A percentile compares a stretch with the other conserved stretches of the same genome.
phyloP scores from a whole-genome alignment of 2,329 filamentous ascomycete genomes.

The Aureobasidium sp. region DNA sequence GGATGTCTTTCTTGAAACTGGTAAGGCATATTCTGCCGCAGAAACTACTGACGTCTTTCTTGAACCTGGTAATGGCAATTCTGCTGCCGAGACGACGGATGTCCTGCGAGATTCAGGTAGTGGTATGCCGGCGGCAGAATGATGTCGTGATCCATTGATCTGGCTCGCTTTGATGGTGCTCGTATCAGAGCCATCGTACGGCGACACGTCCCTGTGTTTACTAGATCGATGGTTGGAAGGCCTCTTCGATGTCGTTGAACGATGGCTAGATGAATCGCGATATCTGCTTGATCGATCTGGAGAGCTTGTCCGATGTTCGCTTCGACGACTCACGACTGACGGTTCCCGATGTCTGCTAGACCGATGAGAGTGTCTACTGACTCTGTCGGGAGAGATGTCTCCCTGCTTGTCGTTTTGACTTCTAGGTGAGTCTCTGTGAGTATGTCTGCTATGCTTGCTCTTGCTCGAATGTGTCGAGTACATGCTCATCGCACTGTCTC shows the following conservation, averaged over 20 bases:
- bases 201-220: background rate
- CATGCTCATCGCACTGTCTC: conserved; percentile 21
- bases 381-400: background rate
- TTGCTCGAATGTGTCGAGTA: conserved; percentile 18
- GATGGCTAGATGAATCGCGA: background rate
- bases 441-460: conserved; percentile 14
- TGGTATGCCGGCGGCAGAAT: background rate
- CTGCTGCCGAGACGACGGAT: background rate
- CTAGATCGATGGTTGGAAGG: background rate
- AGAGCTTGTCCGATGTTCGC: background rate
- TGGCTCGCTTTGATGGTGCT: conserved; percentile 24
- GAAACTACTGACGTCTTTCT: conserved; percentile 16
- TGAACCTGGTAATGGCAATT: conserved; percentile 20
- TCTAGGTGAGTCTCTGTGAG: background rate
- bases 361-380: background rate
- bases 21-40: conserved; percentile 23
- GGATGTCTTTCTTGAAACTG: conserved; percentile 18
- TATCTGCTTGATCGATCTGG: background rate
- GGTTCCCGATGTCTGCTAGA: background rate
- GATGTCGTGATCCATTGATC: background rate
- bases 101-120: background rate
- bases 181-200: conserved; percentile 21
- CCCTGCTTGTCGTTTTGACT: background rate
- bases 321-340: background rate
- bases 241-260: background rate